Evolutionary conservation across 176 grass and related monocot species (phyloP).

Genomic region (Tuctoria greenei): DNA sequence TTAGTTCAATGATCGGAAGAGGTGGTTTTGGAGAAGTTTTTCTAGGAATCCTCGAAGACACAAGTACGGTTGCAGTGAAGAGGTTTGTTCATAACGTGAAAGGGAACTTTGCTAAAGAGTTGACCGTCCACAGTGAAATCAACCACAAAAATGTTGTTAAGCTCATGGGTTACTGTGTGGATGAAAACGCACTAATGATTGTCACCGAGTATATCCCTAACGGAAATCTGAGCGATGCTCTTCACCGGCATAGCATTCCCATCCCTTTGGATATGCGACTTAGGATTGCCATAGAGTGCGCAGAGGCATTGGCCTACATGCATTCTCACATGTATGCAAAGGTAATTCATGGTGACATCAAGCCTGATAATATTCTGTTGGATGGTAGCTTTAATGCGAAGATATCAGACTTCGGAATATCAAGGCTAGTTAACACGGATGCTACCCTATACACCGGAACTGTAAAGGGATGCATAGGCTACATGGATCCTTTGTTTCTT

Average conservation of each 20-base stretch:
- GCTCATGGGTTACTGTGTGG: neutral
- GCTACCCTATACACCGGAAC: neutral
- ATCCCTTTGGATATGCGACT: too few species aligned
- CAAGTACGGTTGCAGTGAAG: neutral
- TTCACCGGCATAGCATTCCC: neutral
- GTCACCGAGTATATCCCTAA: neutral
- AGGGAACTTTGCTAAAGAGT: constrained; percentile 1
- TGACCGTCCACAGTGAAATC: neutral
- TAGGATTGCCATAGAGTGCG: neutral
- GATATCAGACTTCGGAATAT: constrained; percentile 27
- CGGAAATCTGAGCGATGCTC: neutral
- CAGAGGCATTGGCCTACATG: constrained; percentile 9
- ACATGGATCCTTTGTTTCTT: constrained; percentile 19
- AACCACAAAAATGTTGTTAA: constrained; percentile 22
- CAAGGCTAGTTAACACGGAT: neutral
- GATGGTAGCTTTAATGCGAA: neutral
- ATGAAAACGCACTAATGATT: neutral
- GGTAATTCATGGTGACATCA: constrained; percentile 3
- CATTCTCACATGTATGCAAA: neutral
- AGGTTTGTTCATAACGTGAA: neutral
- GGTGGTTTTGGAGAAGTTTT: constrained; percentile 17
- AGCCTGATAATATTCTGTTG: constrained; percentile 10
- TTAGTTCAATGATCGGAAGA: neutral
- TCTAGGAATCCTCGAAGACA: neutral
- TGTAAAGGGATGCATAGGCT: neutral